Evolutionary conservation across 495 filamentous ascomycete species (phyloP).

Genomic region (Filosporella fistucella): DNA sequence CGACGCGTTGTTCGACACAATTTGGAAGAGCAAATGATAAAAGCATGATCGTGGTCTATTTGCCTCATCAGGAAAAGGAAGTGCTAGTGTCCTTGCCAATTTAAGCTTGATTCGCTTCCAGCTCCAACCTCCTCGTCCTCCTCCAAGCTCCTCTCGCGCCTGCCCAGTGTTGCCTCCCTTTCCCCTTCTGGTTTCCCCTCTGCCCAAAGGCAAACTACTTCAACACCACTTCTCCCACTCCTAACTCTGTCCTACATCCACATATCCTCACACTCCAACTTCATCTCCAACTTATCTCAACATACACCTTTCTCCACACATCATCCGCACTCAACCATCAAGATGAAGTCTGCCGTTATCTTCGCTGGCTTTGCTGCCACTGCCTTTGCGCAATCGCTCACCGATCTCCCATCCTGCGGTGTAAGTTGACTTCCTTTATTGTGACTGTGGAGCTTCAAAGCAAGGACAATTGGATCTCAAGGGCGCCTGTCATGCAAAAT

Average conservation of each 20-base stretch:
- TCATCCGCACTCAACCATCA: slow-evolving; percentile 6
- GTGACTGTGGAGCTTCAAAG: too few relatives aligned
- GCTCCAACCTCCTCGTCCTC: too few relatives aligned
- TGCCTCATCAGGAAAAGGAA: too few relatives aligned
- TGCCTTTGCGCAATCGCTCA: slow-evolving; percentile 12
- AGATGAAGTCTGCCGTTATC: slow-evolving; percentile 21
- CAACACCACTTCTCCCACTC: not conserved
- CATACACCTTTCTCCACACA: not conserved
- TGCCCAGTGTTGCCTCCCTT: not conserved
- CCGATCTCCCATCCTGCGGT: slow-evolving; percentile 18
- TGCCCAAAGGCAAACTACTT: too few relatives aligned
- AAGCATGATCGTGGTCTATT: too few relatives aligned
- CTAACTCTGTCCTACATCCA: not conserved
- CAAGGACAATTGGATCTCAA: too few relatives aligned
- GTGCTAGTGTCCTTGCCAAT: too few relatives aligned
- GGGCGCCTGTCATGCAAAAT: too few relatives aligned
- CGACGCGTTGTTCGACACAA: too few relatives aligned
- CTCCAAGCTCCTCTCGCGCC: not conserved
- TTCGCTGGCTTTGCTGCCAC: slow-evolving; percentile 14
- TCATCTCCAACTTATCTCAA: not conserved
- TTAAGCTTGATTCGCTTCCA: too few relatives aligned
- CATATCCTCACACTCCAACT: not conserved
- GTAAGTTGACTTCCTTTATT: slow-evolving; percentile 17
- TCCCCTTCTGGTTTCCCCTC: too few relatives aligned
- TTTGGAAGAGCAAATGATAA: too few relatives aligned